Base-by-base conservation (phyloP, 441 rosid species). In the Corymbia calophylla region DNA sequence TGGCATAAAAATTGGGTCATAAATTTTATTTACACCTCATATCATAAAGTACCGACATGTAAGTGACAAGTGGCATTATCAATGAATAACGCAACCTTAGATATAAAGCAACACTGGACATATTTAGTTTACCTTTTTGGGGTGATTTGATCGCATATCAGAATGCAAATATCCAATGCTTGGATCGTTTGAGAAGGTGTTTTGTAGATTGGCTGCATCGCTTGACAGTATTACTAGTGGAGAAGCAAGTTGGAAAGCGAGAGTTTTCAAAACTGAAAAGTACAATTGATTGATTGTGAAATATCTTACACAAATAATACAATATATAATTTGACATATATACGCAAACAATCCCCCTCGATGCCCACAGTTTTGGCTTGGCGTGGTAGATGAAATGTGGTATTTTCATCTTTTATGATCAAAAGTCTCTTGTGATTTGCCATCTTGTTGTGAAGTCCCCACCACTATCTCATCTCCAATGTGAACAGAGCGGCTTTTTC, bases 31-130 rank as follows among this genome's bases (percentile, higher is more conserved):
- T 29, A 5, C 8, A 27, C 17, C 68, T 27, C n/a, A 60, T 31
- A 60, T 29, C n/a, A 1, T 13, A 14, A 32, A 6, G 5, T 62
- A 29, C 29, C 32, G 0, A 29, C 70, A 14, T 0, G 70, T 73
- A 73, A 73, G 51, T 39, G 84, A 23, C 51, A 21, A 73, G 84
- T 73, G 49, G 84, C 51, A 77, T 77, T 44, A 44, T 23, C 7
- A 12, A 25, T 11, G 9, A 5, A 25, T 21, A 44, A 44, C 10
- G n/a, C 84, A 39, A 73, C 27, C n/a, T 77, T 14, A 23, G 84
- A 12, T 6, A 39, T n/a, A 39, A 39, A 77, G 49, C 51, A 77
- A 77, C 27, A 44, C 12, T 77, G n/a, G 51, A 77, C 19, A 44
- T 19, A 18, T 23, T 39, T 44, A 11, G 49, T 77, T 77, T 23